Conservation (phyloP, 2,329 filamentous ascomycete species). For the Fusarium falciforme region DNA sequence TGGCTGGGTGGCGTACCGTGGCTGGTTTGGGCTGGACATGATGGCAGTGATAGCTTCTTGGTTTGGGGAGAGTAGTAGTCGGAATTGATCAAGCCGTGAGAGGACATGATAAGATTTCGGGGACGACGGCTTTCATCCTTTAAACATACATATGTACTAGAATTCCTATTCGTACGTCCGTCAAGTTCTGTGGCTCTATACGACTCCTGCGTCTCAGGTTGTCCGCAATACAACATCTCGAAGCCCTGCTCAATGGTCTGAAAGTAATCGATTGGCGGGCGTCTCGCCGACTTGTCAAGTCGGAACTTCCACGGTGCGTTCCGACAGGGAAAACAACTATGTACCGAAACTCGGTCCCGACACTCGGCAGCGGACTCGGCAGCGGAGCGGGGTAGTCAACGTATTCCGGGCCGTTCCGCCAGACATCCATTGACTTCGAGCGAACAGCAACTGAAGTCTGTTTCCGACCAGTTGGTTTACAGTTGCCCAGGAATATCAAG, state of each 20-base stretch:
- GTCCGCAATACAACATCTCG: not conserved
- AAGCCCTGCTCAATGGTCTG: too few relatives aligned
- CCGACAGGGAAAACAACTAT: not conserved
- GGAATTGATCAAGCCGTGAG: not conserved
- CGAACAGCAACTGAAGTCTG: not conserved
- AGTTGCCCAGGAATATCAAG: not conserved
- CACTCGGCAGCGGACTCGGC: not conserved
- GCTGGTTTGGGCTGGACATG: constrained; percentile 2
- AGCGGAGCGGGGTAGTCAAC: not conserved
- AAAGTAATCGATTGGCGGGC: not conserved
- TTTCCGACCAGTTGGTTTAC: not conserved
- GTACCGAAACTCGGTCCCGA: not conserved
- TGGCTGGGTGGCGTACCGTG: constrained; percentile 5
- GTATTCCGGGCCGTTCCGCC: not conserved
- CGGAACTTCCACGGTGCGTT: not conserved
- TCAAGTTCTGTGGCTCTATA: not conserved
- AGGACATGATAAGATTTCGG: not conserved
- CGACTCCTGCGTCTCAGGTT: not conserved
- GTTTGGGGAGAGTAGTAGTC: not conserved
- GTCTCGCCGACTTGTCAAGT: not conserved
- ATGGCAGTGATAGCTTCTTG: not conserved
- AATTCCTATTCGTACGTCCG: not conserved
- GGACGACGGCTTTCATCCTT: not conserved
- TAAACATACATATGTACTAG: not conserved
- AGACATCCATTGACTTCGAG: not conserved